Evolutionary conservation across 768 basidiomycete genomes (phyloP).

Genomic region (Lyophyllum atratum): DNA sequence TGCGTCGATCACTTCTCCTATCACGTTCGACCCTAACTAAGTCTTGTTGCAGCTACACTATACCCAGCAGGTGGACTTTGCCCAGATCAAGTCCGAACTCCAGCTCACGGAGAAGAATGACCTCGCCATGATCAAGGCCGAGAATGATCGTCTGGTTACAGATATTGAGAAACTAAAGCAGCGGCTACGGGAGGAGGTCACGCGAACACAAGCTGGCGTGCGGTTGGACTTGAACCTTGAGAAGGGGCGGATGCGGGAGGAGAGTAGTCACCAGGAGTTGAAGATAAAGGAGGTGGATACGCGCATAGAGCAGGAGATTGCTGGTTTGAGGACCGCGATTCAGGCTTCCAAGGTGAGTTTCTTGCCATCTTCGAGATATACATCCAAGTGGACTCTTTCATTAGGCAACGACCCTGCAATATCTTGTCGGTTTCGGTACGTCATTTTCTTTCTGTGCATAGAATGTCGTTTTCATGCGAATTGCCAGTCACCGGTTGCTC

Average conservation of each 20-base stretch:
- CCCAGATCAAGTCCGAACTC: constrained; percentile 93
- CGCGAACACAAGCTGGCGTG: constrained; percentile 90
- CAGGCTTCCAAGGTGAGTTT: constrained; percentile 76
- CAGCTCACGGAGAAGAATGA: constrained; percentile 98
- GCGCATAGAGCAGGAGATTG: constrained; percentile 94
- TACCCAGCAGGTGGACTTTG: constrained; percentile 96
- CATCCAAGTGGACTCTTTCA: neutral
- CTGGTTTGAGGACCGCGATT: constrained; percentile 77
- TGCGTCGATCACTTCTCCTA: constrained; percentile 27
- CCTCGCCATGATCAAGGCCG: constrained; percentile 90
- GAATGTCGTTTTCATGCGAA: constrained; percentile 6
- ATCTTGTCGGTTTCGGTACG: constrained; percentile 85
- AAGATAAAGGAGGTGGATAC: constrained; percentile 99
- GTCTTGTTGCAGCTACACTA: constrained; percentile 69
- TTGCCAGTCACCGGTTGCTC: constrained; percentile 79
- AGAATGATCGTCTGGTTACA: constrained; percentile 89
- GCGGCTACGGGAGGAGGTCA: constrained; percentile 88
- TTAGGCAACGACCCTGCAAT: constrained; percentile 84
- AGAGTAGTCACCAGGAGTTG: constrained; percentile 86
- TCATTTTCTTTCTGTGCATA: constrained; percentile 10
- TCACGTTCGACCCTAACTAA: neutral
- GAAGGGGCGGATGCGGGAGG: constrained; percentile 94
- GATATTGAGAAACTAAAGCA: constrained; percentile 97
- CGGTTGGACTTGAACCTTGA: constrained; percentile 94
- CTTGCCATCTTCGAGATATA: neutral